Base-by-base conservation (phyloP, 2,329 filamentous ascomycete genomes). In the Arthrinium puccinioides region DNA sequence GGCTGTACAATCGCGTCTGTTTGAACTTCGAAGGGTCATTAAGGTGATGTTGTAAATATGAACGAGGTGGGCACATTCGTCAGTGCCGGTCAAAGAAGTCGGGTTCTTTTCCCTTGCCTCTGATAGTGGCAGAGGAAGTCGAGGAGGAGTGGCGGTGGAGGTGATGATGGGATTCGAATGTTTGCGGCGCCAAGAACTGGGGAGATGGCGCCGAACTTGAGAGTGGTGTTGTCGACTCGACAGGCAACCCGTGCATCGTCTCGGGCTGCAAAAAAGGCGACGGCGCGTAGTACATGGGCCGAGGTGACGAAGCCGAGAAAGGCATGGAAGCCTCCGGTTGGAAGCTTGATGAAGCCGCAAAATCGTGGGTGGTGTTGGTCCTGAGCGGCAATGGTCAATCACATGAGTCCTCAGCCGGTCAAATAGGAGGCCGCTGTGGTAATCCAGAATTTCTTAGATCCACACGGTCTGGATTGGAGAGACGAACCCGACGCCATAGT, bases 401-500 rank as follows among this genome's bases (percentile, higher is more conserved):
- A 71, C 57, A 61, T 62, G 56, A 62, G 56, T 62, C 54, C 60
- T 55, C 45, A 56, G 51, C 52, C 53, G 42, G 40, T 51, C 58
- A 54, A 54, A 56, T 55, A 55, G 54, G 48, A 52, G 52, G 59
- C 60, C 62, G 54, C 52, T 60, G 57, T 62, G 61, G 57, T 53
- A 54, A 47, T 48, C 47, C 46, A 53, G 54, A 57, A 60, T 52
- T 57, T 63, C 43, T 47, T 73, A 77, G 62, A 70, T 75, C 73
- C 72, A 77, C 65, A 76, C 66, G 60, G 72, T 63, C 64, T 76
- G 72, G 62, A 72, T 66, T 69, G 73, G 73, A 74, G 70, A 67
- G 64, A 78, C 74, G 69, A 77, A 78, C 74, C 74, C 74, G 64
- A 67, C 59, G 59, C 66, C 65, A 64, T 62, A 68, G 56, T 66